Base-by-base conservation (phyloP, 1,284 basidiomycete genomes). In the Athelia sp. region DNA sequence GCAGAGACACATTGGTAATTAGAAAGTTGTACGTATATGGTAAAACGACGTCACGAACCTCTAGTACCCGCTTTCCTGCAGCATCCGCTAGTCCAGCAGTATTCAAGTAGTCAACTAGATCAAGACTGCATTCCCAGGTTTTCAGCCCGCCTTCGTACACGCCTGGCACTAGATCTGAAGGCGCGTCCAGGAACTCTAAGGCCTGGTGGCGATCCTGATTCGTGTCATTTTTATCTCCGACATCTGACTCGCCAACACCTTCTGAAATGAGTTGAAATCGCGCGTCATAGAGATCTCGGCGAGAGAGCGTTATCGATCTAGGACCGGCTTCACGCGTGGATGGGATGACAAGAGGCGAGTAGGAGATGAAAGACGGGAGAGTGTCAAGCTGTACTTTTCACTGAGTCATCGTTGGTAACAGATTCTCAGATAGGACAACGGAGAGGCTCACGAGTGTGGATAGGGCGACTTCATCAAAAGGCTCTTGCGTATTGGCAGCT, bases 81-180 rank as follows among this genome's bases (percentile, higher is more conserved):
- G 67, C 49, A 50, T 53, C 44, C n/a, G 40, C 52, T 46, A 65
- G 59, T 35, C 69, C 57, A 14, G 73, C 55, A 23, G 64, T 54
- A 57, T 72, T 67, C 24, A 82, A 67, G 57, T 78, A 82, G 40
- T 73, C 75, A 0, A 88, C 90, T 0, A 99, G 75, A 66, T 98
- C 96, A 14, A 95, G 67, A 32, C 91, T 90, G 54, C 93, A 97
- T 66, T 99, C 96, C 96, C 96, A 99, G 2, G 94, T 98, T 69
- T 98, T 98, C 49, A 99, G 66, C 0, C 96, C 96, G 14, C 96
- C 96, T 68, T 98, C 96, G 61, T 99, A 98, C 0, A 94, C 77
- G 0, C 93, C 87, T 1, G 94, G 91, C 10, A 98, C 81, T 11
- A 99, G 78, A 67, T 98, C 96, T 0, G 92, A 93, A 0, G 90